Evolutionary conservation across 2,329 filamentous ascomycete species (phyloP).

Genomic region (Podosphaera xanthii): DNA sequence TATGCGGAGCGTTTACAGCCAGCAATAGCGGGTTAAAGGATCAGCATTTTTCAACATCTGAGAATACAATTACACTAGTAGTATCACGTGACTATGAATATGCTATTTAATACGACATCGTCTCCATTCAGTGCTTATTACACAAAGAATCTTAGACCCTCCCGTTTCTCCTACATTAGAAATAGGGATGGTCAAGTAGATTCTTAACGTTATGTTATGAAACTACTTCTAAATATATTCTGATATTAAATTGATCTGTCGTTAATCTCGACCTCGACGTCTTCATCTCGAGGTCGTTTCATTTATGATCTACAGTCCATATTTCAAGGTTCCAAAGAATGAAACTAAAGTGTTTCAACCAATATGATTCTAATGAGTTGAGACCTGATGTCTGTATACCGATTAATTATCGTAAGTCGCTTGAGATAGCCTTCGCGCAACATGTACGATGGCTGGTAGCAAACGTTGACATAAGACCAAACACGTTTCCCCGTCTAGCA

Average conservation of each 20-base stretch:
- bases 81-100: neutral
- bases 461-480: too few species aligned
- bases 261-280: constrained; percentile 19
- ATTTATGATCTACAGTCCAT: constrained; percentile 18
- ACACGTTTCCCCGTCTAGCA: too few species aligned
- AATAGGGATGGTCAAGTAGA: neutral
- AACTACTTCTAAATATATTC: constrained; percentile 13
- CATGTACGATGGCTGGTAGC: too few species aligned
- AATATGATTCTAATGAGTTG: too few species aligned
- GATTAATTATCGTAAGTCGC: too few species aligned
- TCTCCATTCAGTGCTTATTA: too few species aligned
- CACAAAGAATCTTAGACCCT: constrained; percentile 12
- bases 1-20: too few species aligned
- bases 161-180: neutral
- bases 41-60: too few species aligned
- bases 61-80: neutral
- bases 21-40: too few species aligned
- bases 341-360: too few species aligned
- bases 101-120: constrained; percentile 5
- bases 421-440: too few species aligned
- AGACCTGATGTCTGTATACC: too few species aligned
- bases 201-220: constrained; percentile 15
- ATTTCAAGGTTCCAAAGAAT: neutral
- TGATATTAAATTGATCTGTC: constrained; percentile 18
- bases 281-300: constrained; percentile 18